Percentiles rank a stretch among this genome's conserved stretches.
Evolutionary conservation across 257 asterid genomes (phyloP).

Genomic region (Plantago elongata): DNA sequence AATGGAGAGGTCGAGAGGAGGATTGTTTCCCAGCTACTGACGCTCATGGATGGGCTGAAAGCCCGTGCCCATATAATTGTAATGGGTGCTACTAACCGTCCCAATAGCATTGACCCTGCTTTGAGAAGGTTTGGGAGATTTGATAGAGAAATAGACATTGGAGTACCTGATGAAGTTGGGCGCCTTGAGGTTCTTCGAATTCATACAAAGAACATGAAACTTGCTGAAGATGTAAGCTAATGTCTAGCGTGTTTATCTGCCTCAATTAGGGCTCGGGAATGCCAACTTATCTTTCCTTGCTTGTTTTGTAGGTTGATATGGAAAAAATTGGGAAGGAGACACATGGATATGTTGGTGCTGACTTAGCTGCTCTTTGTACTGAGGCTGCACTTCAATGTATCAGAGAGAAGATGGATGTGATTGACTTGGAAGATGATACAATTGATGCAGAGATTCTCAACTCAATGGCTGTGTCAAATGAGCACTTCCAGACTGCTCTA

Average conservation of each 20-base stretch:
- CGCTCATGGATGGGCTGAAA: constrained; percentile 60
- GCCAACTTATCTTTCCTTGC: not conserved
- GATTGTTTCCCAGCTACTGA: constrained; percentile 51
- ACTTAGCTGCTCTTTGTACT: constrained; percentile 64
- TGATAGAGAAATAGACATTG: constrained; percentile 53
- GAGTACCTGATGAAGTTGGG: constrained; percentile 57
- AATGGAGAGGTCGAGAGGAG: constrained; percentile 58
- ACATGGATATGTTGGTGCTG: constrained; percentile 72
- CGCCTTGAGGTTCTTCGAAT: constrained; percentile 62
- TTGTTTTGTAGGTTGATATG: constrained; percentile 53
- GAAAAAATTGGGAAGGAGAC: constrained; percentile 56
- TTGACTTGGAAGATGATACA: constrained; percentile 64
- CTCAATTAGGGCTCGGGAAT: constrained; percentile 3
- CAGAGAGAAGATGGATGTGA: constrained; percentile 73
- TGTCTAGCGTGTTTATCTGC: not conserved
- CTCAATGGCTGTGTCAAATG: constrained; percentile 67
- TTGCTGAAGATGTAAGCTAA: constrained; percentile 48
- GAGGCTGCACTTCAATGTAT: constrained; percentile 72
- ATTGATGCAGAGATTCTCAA: constrained; percentile 67
- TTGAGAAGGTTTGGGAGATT: constrained; percentile 58
- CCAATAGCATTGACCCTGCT: constrained; percentile 57
- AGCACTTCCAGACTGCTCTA: constrained; percentile 60
- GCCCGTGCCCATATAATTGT: constrained; percentile 55
- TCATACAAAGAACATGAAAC: constrained; percentile 64
- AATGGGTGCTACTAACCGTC: constrained; percentile 56